phyloP scores from a whole-genome alignment of 1,284 basidiomycete genomes.

The Ustilago lituana region DNA sequence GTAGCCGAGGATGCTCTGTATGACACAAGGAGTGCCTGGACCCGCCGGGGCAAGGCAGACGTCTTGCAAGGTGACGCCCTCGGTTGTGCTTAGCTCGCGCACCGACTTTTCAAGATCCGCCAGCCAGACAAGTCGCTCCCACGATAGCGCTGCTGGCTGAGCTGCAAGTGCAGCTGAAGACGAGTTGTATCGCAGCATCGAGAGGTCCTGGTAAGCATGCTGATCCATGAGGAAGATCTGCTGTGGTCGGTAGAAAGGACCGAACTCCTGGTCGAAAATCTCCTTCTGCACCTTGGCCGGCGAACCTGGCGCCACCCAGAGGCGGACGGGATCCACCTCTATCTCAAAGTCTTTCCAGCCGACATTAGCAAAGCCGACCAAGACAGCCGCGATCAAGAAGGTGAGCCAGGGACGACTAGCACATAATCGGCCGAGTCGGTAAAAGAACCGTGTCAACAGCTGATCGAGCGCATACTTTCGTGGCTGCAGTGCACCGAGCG shows the following conservation, averaged over 20 bases:
- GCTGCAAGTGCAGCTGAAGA: constrained; percentile 9
- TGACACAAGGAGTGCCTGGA: constrained; percentile 74
- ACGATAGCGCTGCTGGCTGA: constrained; percentile 75
- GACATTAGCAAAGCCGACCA: constrained; percentile 80
- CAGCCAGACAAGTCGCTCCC: constrained; percentile 85
- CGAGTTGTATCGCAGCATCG: constrained; percentile 24
- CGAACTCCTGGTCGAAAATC: constrained; percentile 92
- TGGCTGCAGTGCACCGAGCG: constrained; percentile 74
- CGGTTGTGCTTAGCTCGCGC: constrained; percentile 76
- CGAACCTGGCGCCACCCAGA: constrained; percentile 91
- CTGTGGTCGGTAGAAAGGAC: constrained; percentile 92
- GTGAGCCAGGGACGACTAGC: constrained; percentile 83
- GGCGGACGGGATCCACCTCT: constrained; percentile 90
- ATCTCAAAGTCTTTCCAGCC: constrained; percentile 91
- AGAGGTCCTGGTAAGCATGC: constrained; percentile 14
- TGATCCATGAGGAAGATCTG: constrained; percentile 78
- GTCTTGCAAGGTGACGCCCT: constrained; percentile 78
- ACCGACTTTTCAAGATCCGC: constrained; percentile 81
- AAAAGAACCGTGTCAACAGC: constrained; percentile 80
- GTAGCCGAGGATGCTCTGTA: constrained; percentile 91
- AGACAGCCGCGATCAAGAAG: constrained; percentile 41
- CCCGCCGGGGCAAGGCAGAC: constrained; percentile 90
- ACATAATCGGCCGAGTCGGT: constrained; percentile 80
- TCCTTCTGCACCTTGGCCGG: constrained; percentile 88
- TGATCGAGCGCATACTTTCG: constrained; percentile 89